phyloP scores from a whole-genome alignment of 345 rosid genomes.

The Populus deltoides region DNA sequence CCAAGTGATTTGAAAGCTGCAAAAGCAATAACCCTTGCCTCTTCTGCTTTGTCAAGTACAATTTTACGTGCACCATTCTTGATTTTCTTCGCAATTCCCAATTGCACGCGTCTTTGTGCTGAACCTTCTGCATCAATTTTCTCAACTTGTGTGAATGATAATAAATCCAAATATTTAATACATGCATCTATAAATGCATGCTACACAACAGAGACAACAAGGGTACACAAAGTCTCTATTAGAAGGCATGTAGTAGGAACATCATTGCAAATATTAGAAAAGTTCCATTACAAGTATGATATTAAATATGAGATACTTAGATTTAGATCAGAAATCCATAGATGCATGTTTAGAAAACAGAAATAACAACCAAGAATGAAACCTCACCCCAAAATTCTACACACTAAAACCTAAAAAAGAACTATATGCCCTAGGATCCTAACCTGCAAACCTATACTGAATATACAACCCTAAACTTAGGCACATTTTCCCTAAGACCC shows the following conservation, averaged over 20 bases:
- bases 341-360: background rate
- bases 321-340: background rate
- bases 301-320: background rate
- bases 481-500: background rate
- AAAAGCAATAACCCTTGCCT: constrained; percentile 89
- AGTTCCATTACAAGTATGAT: background rate
- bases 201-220: background rate
- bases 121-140: constrained; percentile 43
- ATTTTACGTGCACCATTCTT: constrained; percentile 92
- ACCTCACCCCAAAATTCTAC: background rate
- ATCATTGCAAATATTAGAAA: background rate
- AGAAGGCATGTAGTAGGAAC: background rate
- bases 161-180: background rate
- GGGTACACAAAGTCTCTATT: background rate
- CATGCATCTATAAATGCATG: background rate
- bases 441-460: background rate
- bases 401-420: background rate
- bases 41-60: constrained; percentile 97
- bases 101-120: constrained; percentile 70
- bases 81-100: constrained; percentile 91
- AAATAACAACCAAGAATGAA: background rate
- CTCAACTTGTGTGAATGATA: constrained; percentile 14
- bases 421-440: background rate
- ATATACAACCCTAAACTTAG: background rate
- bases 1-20: constrained; percentile 91